Evolutionary conservation across 768 basidiomycete genomes (phyloP).

Genomic region (Boletus pseudopeckii): DNA sequence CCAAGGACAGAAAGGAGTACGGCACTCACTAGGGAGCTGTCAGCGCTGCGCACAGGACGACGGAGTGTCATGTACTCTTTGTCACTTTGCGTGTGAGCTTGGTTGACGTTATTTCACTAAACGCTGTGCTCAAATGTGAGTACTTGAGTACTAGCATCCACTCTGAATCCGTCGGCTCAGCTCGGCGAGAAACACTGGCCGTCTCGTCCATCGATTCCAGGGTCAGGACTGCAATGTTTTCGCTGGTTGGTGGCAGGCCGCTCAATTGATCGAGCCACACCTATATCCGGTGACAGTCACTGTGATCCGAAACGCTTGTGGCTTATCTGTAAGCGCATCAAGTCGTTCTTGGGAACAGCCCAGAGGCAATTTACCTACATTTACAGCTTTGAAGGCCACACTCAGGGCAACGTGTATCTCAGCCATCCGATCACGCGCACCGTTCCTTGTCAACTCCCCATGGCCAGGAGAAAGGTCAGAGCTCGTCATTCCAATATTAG

Average conservation of each 20-base stretch:
- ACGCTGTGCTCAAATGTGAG: not conserved
- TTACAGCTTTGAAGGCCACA: not conserved
- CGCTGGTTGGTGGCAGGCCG: not conserved
- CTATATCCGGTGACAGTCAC: not conserved
- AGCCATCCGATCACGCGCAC: not conserved
- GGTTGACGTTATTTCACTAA: conserved; percentile 16
- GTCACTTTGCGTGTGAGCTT: not conserved
- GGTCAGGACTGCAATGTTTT: not conserved
- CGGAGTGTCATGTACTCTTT: not conserved
- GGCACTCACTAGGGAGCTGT: not conserved
- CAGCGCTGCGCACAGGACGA: no score
- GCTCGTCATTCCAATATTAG: not conserved
- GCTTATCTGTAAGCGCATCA: not conserved
- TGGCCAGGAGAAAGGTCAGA: conserved; percentile 12
- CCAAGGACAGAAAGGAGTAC: conserved; percentile 6
- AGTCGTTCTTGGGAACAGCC: not conserved
- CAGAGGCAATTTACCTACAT: not conserved
- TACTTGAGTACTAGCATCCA: no score
- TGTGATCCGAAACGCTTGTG: conserved; percentile 2
- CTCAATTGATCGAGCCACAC: conserved; percentile 1
- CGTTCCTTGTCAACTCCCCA: not conserved
- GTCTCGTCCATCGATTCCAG: not conserved
- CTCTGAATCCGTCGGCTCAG: not conserved
- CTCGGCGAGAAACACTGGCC: no score
- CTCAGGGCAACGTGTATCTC: not conserved